Base-by-base conservation (phyloP, 1,284 basidiomycete species). In the Apiotrichum domesticum region DNA sequence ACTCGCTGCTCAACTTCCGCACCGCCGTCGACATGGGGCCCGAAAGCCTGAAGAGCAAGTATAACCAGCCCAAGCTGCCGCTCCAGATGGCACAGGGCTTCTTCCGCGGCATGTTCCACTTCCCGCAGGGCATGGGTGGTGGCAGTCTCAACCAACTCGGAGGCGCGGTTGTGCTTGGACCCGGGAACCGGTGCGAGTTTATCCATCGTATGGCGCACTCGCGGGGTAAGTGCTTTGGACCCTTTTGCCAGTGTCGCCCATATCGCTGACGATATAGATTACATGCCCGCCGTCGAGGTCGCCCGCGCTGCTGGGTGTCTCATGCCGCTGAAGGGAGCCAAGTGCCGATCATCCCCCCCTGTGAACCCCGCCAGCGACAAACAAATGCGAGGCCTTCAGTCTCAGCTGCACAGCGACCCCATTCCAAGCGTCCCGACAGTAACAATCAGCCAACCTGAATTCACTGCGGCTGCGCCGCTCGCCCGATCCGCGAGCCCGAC, bases 231-330 rank as follows among this genome's bases (percentile, higher is more conserved):
- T 66, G 11, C 1, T 9, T 14, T 7, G 4, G 21, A 34, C 6
- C 7, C 32, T 35, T 46, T 13, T 6, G 5, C 10, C 8, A 11
- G 34, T 21, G 21, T 21, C 21, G 21, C 21, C 21, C 29, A 9
- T 10, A n/a, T n/a, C 4, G 3, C n/a, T 47, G 34, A 35, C 7
- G 7, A 10, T 2, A 32, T 58, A 69, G 74, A 77, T 58, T 73
- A 77, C 52, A 70, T 74, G 71, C 73, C 75, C 58, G 75, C 75
- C 1, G 66, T 68, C 34, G 75, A 74, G 45, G 65, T 75, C 6
- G 51, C 66, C 6, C 64, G 65, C 5, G 14, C 64, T 9, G 70
- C 72, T 2, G 73, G 72, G 1, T 66, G 67, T 13, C 54, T 50
- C 0, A 32, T 56, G n/a, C 67, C 68, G 9, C 68, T 67, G 6